Conservation (phyloP, 1,284 basidiomycete species). For the Austropuccinia psidii region DNA sequence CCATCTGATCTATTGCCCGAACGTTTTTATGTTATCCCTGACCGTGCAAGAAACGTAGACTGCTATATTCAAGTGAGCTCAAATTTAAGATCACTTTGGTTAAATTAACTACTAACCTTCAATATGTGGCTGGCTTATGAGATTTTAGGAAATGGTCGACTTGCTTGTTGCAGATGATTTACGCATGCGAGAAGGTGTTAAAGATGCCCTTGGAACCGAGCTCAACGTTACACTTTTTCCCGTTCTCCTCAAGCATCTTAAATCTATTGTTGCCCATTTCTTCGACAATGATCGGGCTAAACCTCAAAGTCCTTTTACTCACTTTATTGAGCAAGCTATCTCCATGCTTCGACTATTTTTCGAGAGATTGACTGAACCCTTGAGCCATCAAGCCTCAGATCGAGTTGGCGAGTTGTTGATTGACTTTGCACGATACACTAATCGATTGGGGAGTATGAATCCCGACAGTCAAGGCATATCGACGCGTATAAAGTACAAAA, state of each 20-base stretch:
- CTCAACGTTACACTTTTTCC: constrained; percentile 62
- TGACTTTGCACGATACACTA: constrained; percentile 35
- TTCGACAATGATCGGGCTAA: constrained; percentile 37
- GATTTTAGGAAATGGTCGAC: constrained; percentile 57
- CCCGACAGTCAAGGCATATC: constrained; percentile 1
- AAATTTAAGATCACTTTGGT: not conserved
- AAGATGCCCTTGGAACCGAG: constrained; percentile 71
- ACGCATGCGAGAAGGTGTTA: constrained; percentile 63
- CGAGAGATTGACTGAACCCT: constrained; percentile 59
- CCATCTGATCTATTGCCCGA: constrained; percentile 30
- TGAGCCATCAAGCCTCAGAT: constrained; percentile 56
- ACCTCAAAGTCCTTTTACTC: constrained; percentile 50
- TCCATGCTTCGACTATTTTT: constrained; percentile 66
- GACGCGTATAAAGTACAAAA: constrained; percentile 62
- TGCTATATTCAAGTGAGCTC: constrained; percentile 29
- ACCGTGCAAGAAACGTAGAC: constrained; percentile 36
- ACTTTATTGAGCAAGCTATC: constrained; percentile 66
- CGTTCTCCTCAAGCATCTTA: constrained; percentile 62
- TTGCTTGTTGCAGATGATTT: constrained; percentile 59
- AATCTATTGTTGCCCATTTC: constrained; percentile 56
- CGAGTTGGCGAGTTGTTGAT: constrained; percentile 43
- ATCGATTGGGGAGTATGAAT: constrained; percentile 10
- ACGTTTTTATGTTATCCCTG: constrained; percentile 31
- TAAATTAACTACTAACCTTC: not conserved
- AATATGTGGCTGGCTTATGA: too few relatives aligned